Conservation (phyloP, 1,284 basidiomycete genomes). For the Phylloboletellus chloephorus region DNA sequence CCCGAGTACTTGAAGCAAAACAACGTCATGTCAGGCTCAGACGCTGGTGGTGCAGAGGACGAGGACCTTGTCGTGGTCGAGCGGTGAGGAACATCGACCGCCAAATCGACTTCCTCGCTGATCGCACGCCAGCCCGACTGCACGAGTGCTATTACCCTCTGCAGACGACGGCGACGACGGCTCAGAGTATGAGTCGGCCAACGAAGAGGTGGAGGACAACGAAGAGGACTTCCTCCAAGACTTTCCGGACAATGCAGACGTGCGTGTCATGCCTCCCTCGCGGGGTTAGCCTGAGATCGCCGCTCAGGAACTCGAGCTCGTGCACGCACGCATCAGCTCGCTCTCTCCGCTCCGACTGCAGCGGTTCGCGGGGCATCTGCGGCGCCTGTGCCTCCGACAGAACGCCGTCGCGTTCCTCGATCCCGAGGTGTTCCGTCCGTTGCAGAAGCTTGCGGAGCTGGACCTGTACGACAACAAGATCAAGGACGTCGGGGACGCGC, state of each 20-base stretch:
- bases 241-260: constrained; percentile 66
- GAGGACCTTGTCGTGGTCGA: constrained; percentile 25
- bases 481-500: constrained; percentile 62
- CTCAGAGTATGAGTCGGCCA: constrained; percentile 38
- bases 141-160: constrained; percentile 44
- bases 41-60: constrained; percentile 16
- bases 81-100: constrained; percentile 16
- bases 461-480: constrained; percentile 96
- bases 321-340: constrained; percentile 74
- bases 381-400: constrained; percentile 83
- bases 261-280: constrained; percentile 29
- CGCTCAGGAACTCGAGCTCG: constrained; percentile 80
- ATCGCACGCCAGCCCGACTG: constrained; percentile 24
- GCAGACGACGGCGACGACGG: constrained; percentile 24
- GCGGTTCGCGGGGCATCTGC: constrained; percentile 66
- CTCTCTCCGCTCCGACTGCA: constrained; percentile 62
- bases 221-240: constrained; percentile 49
- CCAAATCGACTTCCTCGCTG: background rate
- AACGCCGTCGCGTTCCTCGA: constrained; percentile 78
- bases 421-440: constrained; percentile 55
- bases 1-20: too few relatives aligned
- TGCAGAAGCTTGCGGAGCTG: constrained; percentile 77
- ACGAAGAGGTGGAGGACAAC: constrained; percentile 44
- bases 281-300: constrained; percentile 1
- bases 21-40: constrained; percentile 23